phyloP scores from a whole-genome alignment of 441 rosid genomes.

The Biscutella laevigata region DNA sequence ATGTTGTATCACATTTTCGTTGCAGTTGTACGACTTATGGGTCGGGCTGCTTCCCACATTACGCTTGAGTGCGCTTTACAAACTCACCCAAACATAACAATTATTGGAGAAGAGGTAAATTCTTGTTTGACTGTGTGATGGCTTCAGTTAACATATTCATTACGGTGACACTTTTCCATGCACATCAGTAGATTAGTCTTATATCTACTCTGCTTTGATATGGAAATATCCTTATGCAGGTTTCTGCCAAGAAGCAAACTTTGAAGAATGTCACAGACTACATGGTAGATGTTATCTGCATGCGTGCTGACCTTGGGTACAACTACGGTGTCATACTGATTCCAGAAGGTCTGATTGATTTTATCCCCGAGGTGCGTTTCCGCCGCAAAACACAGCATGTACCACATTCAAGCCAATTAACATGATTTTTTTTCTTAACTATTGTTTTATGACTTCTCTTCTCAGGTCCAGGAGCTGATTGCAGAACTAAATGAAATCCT shows the following conservation, averaged over 20 bases:
- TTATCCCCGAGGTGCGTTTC: conserved; percentile 89
- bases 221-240: conserved; percentile 37
- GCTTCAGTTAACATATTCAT: too few relatives aligned
- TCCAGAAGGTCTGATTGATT: conserved; percentile 97
- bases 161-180: not conserved
- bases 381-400: not conserved
- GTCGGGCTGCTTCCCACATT: conserved; percentile 98
- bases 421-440: not conserved
- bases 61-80: conserved; percentile 98
- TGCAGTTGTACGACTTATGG: conserved; percentile 96
- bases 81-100: conserved; percentile 90
- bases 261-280: conserved; percentile 84
- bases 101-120: conserved; percentile 95
- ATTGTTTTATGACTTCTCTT: not conserved
- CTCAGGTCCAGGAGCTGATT: conserved; percentile 85
- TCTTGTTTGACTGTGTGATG: not conserved
- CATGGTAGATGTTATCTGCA: conserved; percentile 79
- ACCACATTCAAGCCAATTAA: not conserved
- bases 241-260: conserved; percentile 78
- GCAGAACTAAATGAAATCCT: conserved; percentile 87
- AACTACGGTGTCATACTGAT: conserved; percentile 94
- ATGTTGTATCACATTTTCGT: conserved; percentile 5
- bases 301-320: conserved; percentile 65
- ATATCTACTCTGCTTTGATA: conserved; percentile 11
- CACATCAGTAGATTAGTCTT: not conserved